Evolutionary conservation across 2,329 filamentous ascomycete species (phyloP), one percentile per base, ranked within the genome.

Genomic region (Pseudogymnoascus sp.): DNA sequence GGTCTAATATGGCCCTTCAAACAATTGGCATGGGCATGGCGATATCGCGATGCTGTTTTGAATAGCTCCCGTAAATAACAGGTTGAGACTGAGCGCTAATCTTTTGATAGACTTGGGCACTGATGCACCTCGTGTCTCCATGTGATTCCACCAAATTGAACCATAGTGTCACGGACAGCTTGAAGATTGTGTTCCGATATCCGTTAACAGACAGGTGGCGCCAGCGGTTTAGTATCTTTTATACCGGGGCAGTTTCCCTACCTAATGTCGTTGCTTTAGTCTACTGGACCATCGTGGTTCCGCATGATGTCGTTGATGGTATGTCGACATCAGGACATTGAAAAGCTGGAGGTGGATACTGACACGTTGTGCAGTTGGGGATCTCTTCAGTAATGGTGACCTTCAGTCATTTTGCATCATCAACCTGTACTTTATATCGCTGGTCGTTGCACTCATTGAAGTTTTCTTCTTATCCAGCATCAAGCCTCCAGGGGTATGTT

Each of bases 121-220:
- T 67, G 63, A 71, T 73, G 68, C 71, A 73, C 55, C 66, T 72
- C n/a, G 63, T 72, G 45, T 71, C 72, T 61, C 70, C 69, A 55
- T 68, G 70, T 41, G 66, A 68, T 37, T 64, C 61, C 26, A 66
- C 21, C 23, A 19, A n/a, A 23, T 2, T 19, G 8, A 19, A 6
- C 21, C 29, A 33, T 61, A 12, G 35, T 33, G 12, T 61, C 21
- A 29, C 39, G 60, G 35, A 43, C 35, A 8, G 6, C 68, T 11
- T 67, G 70, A 60, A 67, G 62, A 39, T 55, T 68, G 33, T 63
- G 5, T 72, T 39, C 68, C 68, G 38, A 66, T 70, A 64, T 67
- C 69, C 59, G 64, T 66, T 59, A 70, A 59, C 68, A 64, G n/a
- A 66, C 65, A 19, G 8, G 8, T 60, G 58, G 58, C 38, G 21